A percentile compares a stretch with the other conserved stretches of the same genome.
Evolutionary conservation across 768 basidiomycete species (phyloP).

Genomic region (Hemileccinum rubropunctum): DNA sequence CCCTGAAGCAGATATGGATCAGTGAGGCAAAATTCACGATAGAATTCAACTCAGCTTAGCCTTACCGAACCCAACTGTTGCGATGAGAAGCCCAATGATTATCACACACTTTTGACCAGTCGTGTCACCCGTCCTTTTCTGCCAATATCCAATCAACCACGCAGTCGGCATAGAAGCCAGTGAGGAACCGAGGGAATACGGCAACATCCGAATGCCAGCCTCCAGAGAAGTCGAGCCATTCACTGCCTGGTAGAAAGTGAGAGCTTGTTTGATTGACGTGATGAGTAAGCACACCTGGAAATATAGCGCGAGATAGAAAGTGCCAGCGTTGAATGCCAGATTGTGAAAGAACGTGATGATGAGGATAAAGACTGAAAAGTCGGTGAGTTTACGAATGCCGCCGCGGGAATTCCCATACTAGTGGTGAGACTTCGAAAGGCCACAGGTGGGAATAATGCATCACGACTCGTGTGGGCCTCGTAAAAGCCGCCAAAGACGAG

Average conservation of each 20-base stretch:
- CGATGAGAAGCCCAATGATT: conserved; percentile 57
- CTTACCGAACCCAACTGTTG: conserved; percentile 74
- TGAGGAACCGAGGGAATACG: conserved; percentile 84
- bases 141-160: conserved; percentile 75
- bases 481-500: conserved; percentile 63
- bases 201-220: conserved; percentile 73
- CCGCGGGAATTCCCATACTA: conserved; percentile 38
- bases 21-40: conserved; percentile 4
- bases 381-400: conserved; percentile 8
- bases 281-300: conserved; percentile 57
- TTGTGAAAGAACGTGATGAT: conserved; percentile 77
- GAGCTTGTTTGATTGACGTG: not conserved
- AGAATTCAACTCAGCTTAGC: not conserved
- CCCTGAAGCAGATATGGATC: conserved; percentile 43
- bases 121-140: conserved; percentile 53
- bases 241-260: conserved; percentile 49
- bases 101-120: conserved; percentile 67
- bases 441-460: conserved; percentile 67
- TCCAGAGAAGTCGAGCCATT: conserved; percentile 66
- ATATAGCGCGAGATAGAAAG: conserved; percentile 82
- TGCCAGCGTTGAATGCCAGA: conserved; percentile 79
- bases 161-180: conserved; percentile 82
- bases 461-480: conserved; percentile 63
- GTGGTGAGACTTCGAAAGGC: conserved; percentile 60
- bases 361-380: conserved; percentile 56